Evolutionary conservation across 768 basidiomycete genomes (phyloP).

Genomic region (Boletus subcaerulescens): DNA sequence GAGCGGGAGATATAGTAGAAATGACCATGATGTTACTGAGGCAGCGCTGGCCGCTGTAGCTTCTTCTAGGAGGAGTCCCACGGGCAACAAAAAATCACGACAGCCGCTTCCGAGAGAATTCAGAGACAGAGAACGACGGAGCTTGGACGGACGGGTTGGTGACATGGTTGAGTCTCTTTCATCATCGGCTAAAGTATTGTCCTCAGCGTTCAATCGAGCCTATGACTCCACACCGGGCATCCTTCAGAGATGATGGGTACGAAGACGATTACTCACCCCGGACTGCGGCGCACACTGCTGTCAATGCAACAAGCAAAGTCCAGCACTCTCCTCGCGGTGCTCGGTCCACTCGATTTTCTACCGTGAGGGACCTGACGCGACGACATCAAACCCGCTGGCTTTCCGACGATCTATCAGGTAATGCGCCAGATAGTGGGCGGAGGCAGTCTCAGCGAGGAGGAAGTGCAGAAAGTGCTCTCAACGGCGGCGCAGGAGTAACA

Average conservation of each 20-base stretch:
- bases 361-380: conserved; percentile 47
- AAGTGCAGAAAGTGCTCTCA: conserved; percentile 66
- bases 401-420: conserved; percentile 44
- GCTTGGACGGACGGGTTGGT: conserved; percentile 44
- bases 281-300: conserved; percentile 23
- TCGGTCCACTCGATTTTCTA: conserved; percentile 39
- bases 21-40: conserved; percentile 42
- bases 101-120: conserved; percentile 55
- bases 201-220: conserved; percentile 36
- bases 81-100: conserved; percentile 39
- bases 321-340: conserved; percentile 31
- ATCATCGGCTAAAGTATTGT: not conserved
- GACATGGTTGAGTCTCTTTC: not conserved
- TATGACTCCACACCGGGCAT: conserved; percentile 36
- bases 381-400: conserved; percentile 54
- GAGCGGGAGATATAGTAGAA: conserved; percentile 21
- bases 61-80: conserved; percentile 52
- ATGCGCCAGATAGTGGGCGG: conserved; percentile 37
- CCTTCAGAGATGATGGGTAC: conserved; percentile 23
- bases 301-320: conserved; percentile 16
- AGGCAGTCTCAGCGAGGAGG: conserved; percentile 60
- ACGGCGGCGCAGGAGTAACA: conserved; percentile 38
- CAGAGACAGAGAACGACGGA: conserved; percentile 34
- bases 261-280: conserved; percentile 23
- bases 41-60: conserved; percentile 63